Conservation (phyloP, 441 rosid genomes). For the Mallotus japonicus region DNA sequence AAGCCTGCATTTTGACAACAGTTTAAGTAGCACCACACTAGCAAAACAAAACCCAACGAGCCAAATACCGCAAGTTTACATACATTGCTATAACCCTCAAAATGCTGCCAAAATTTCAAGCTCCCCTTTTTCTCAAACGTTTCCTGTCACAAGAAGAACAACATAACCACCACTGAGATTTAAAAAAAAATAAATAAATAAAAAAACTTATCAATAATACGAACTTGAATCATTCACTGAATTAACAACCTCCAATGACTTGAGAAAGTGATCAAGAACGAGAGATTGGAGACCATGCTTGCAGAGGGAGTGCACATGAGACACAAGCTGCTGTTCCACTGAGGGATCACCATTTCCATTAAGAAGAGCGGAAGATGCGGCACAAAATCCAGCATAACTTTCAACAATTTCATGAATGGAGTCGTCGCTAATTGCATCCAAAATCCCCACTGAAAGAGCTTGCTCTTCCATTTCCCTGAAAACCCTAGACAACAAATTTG, state of each 20-base stretch:
- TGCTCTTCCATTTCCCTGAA: constrained; percentile 45
- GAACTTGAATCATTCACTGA: not conserved
- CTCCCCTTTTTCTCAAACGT: constrained; percentile 56
- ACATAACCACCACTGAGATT: no score
- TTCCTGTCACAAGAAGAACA: constrained; percentile 42
- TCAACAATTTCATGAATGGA: constrained; percentile 54
- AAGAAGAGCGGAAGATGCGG: constrained; percentile 54
- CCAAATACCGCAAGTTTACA: constrained; percentile 19
- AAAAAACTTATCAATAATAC: not conserved
- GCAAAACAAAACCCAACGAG: not conserved
- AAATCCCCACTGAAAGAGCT: constrained; percentile 39
- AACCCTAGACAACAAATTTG: constrained; percentile 11
- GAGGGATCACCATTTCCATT: constrained; percentile 42
- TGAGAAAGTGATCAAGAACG: constrained; percentile 67
- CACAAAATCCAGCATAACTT: constrained; percentile 57
- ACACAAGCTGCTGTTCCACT: constrained; percentile 41
- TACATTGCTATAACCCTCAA: constrained; percentile 53
- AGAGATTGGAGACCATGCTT: constrained; percentile 68
- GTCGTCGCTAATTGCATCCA: constrained; percentile 48
- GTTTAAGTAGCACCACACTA: not conserved
- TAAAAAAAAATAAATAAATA: no score
- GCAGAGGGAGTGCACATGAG: constrained; percentile 60
- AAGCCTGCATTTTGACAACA: constrained; percentile 30
- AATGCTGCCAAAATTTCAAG: constrained; percentile 68
- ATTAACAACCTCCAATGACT: constrained; percentile 53